Evolutionary conservation across 2,329 filamentous ascomycete genomes (phyloP), one percentile per base, ranked within the genome.

Genomic region (Colletotrichum endophyticum): DNA sequence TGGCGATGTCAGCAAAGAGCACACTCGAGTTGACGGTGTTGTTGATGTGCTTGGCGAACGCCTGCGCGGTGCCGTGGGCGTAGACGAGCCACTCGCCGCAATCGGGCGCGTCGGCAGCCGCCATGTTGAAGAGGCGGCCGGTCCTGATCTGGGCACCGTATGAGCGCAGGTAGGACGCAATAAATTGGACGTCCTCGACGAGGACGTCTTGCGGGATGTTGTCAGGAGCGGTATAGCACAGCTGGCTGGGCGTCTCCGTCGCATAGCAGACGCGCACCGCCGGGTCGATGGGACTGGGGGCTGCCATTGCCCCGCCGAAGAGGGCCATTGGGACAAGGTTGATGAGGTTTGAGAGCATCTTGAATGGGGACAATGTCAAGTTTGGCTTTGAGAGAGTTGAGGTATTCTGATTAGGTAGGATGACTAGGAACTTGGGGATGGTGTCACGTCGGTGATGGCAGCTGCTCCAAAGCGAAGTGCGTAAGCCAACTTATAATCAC

Each of bases 61-160:
- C 27, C 32, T 25, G 62, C 19, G 27, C 62, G 19, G 62, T 66
- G 62, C 62, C 62, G 25, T 63, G 32, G 27, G 59, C 27, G 61
- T 68, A 77, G 8, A 80, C 19, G 1, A 44, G 19, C 77, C 78
- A 81, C 49, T 81, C 79, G 28, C n/a, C 78, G 69, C 79, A 81
- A 67, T 79, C 68, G 6, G 66, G 49, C 2, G 73, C 73, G 12
- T 77, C 76, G 11, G 68, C 49, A 11, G 70, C 75, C 19, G 70
- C 36, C 80, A 78, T 76, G 56, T 61, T 79, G 27, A 76, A 77
- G n/a, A 75, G 66, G 8, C 74, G 76, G 34, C 67, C 75, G 49
- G 49, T 56, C 49, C 49, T 56, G 59, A 32, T 27, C 9, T 63
- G 27, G 11, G 32, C 32, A 34, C 59, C 59, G 59, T 63, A 63